phyloP scores from a whole-genome alignment of 2,329 filamentous ascomycete genomes.

The Ilyonectria sp. region DNA sequence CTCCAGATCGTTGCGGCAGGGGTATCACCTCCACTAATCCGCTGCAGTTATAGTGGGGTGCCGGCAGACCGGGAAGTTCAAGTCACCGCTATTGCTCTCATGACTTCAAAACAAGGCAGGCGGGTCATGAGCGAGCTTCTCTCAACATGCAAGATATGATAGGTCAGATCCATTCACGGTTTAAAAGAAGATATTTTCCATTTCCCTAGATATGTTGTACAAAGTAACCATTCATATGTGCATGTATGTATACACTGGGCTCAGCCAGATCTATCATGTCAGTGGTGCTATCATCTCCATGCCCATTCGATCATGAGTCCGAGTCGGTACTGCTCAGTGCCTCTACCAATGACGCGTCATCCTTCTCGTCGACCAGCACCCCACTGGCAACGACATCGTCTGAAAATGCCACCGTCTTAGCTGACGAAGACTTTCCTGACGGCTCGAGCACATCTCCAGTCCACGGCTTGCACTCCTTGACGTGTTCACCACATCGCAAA shows the following conservation, averaged over 20 bases:
- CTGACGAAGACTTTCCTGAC: slow-evolving; percentile 57
- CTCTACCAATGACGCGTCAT: slow-evolving; percentile 41
- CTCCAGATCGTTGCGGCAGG: neutral
- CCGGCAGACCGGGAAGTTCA: neutral
- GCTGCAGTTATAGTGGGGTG: neutral
- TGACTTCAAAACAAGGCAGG: neutral
- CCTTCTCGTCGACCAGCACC: slow-evolving; percentile 49
- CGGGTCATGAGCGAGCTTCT: neutral
- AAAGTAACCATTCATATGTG: slow-evolving; percentile 10
- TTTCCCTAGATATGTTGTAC: slow-evolving; percentile 9
- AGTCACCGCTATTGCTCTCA: neutral
- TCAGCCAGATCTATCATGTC: slow-evolving; percentile 7
- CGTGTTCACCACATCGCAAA: slow-evolving; percentile 86
- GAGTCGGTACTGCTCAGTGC: slow-evolving; percentile 41
- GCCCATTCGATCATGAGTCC: slow-evolving; percentile 29
- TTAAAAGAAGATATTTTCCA: neutral
- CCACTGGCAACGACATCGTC: slow-evolving; percentile 66
- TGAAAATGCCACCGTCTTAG: slow-evolving; percentile 75
- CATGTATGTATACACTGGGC: slow-evolving; percentile 9
- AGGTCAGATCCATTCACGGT: neutral
- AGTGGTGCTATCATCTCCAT: neutral
- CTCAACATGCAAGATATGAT: neutral
- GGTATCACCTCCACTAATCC: neutral
- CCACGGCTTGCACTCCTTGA: slow-evolving; percentile 93
- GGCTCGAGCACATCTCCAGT: slow-evolving; percentile 86